Evolutionary conservation across 2,329 filamentous ascomycete genomes (phyloP).

Genomic region (Lasiodiplodia sp.): DNA sequence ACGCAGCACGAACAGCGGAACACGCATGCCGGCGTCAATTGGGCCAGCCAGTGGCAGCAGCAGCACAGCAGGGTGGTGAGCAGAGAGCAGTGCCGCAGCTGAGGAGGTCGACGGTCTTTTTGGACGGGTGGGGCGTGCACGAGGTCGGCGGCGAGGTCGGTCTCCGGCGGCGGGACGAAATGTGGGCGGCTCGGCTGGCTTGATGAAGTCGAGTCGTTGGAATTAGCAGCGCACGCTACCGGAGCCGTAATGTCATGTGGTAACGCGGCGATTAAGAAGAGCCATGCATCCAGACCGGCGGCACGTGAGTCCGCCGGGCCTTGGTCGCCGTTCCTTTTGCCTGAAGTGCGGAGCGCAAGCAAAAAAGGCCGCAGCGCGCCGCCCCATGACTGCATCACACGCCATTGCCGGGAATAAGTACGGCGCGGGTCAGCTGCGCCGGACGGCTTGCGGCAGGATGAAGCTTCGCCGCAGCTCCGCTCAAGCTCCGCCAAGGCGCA

Average conservation of each 20-base stretch:
- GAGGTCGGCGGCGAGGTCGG: not conserved
- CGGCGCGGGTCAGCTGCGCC: constrained; percentile 4
- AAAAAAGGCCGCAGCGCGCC: constrained; percentile 13
- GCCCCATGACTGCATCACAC: constrained; percentile 18
- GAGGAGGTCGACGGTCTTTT: not conserved
- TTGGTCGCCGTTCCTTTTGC: constrained; percentile 14
- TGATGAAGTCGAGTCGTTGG: constrained; percentile 9
- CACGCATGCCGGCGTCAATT: not conserved
- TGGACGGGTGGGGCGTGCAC: not conserved
- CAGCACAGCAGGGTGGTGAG: not conserved
- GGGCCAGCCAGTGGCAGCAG: not conserved
- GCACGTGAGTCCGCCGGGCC: constrained; percentile 17
- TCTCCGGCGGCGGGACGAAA: not conserved
- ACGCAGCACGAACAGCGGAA: not conserved
- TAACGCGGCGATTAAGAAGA: constrained; percentile 5
- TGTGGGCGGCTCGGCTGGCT: not conserved
- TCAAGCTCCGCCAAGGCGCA: constrained; percentile 20
- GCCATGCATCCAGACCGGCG: not conserved
- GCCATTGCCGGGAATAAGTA: constrained; percentile 18
- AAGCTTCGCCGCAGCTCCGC: constrained; percentile 21
- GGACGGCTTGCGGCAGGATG: not conserved
- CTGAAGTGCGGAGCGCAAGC: constrained; percentile 18
- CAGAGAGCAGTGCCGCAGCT: not conserved
- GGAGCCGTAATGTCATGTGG: constrained; percentile 8
- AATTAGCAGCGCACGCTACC: constrained; percentile 12